These are phyloP conservation scores for Fusarium citri DNA, from an alignment of 2,329 filamentous ascomycete genomes.

Conservation along the genomic window DNA sequence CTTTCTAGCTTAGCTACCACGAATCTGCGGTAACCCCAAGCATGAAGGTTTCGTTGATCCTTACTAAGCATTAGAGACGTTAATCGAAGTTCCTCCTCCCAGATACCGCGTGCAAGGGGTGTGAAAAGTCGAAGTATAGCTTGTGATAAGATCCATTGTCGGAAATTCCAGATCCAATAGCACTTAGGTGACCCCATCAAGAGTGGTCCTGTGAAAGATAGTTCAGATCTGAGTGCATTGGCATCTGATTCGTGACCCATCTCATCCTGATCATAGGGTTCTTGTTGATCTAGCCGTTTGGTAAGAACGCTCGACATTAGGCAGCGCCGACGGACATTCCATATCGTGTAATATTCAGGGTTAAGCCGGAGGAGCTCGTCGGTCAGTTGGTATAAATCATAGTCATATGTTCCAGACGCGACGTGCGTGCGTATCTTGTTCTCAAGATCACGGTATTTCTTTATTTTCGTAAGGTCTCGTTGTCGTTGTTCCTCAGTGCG, in stretches of 20 bases:
- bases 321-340: not conserved
- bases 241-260: accelerated
- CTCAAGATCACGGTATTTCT: not conserved
- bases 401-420: not conserved
- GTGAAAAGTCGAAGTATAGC: not conserved
- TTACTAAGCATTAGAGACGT: not conserved
- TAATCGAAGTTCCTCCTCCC: not conserved
- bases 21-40: not conserved
- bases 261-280: accelerated
- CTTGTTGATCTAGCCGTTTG: not conserved
- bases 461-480: not conserved
- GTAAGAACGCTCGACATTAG: accelerated
- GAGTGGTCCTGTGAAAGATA: not conserved
- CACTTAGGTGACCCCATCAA: not conserved
- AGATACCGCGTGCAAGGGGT: not conserved
- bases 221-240: not conserved
- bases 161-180: not conserved
- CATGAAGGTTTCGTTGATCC: not conserved
- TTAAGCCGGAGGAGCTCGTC: not conserved
- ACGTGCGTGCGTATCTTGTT: accelerated
- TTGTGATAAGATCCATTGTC: not conserved
- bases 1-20: not conserved
- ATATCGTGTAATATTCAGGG: not conserved
- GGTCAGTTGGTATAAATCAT: not conserved
- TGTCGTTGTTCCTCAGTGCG: not conserved